Evolutionary conservation across 1,139 yeast genomes (phyloP).

Genomic region (Yamadazyma pseudoaaseri): DNA sequence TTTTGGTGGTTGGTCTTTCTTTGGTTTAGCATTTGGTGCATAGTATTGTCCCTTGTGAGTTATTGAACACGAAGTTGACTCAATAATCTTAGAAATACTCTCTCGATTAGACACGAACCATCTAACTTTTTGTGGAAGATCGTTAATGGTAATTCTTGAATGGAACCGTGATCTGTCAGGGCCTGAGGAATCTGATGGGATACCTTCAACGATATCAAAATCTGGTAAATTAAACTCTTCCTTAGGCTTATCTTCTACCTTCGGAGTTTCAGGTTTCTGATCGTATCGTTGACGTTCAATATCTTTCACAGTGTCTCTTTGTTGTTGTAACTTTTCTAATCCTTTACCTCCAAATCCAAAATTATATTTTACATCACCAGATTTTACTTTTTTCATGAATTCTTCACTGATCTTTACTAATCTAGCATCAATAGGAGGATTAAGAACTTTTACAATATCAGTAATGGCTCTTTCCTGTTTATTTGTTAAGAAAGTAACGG

Average conservation of each 20-base stretch:
- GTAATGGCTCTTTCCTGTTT: slow-evolving; percentile 68
- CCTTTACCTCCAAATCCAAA: slow-evolving; percentile 96
- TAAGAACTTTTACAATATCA: slow-evolving; percentile 71
- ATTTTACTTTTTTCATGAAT: slow-evolving; percentile 62
- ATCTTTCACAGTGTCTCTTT: slow-evolving; percentile 56
- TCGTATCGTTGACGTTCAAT: slow-evolving; percentile 43
- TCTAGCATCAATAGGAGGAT: slow-evolving; percentile 41
- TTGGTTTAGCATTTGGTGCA: slow-evolving; percentile 48
- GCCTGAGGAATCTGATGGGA: slow-evolving; percentile 57
- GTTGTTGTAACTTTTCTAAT: slow-evolving; percentile 71
- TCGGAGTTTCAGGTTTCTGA: slow-evolving; percentile 9
- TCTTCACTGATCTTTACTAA: slow-evolving; percentile 52
- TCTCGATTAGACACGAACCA: slow-evolving; percentile 79
- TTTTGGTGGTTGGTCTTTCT: slow-evolving; percentile 55
- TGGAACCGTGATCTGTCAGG: slow-evolving; percentile 67
- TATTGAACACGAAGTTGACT: slow-evolving; percentile 72
- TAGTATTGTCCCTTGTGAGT: slow-evolving; percentile 83
- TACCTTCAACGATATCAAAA: slow-evolving; percentile 52
- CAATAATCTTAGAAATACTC: slow-evolving; percentile 63
- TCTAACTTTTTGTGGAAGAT: slow-evolving; percentile 80
- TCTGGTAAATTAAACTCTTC: slow-evolving; percentile 30
- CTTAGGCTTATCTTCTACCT: slow-evolving; percentile 1
- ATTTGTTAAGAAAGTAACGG: slow-evolving; percentile 68
- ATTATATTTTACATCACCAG: slow-evolving; percentile 65
- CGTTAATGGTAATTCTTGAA: slow-evolving; percentile 77